These are phyloP conservation scores for Podaxis mareebaensis DNA, from an alignment of 768 basidiomycete species.

Conservation along the genomic window DNA sequence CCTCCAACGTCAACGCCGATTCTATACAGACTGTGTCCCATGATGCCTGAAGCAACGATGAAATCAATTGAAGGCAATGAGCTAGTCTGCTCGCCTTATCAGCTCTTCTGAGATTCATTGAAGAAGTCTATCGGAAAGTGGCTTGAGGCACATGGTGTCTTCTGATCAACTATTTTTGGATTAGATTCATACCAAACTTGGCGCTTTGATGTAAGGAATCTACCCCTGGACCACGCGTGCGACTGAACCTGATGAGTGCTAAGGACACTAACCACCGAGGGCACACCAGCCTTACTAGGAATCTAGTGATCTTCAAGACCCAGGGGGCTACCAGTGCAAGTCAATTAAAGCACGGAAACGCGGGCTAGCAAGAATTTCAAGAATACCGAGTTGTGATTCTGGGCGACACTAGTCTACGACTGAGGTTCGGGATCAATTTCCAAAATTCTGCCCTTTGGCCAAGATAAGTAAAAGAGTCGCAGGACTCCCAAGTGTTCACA, in stretches of 20 bases:
- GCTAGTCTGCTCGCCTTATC: neutral
- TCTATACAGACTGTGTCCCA: slow-evolving; percentile 21
- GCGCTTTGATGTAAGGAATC: neutral
- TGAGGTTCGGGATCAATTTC: neutral
- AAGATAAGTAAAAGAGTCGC: neutral
- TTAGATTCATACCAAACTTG: neutral
- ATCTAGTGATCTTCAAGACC: too few species aligned
- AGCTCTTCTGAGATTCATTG: neutral
- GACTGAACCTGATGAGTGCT: too few species aligned
- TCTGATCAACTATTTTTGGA: neutral
- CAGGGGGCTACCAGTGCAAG: too few species aligned
- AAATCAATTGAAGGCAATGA: neutral
- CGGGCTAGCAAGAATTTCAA: too few species aligned
- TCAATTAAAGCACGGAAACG: too few species aligned
- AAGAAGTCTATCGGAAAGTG: neutral
- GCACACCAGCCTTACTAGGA: too few species aligned
- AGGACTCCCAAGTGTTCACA: neutral
- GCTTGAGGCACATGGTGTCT: neutral
- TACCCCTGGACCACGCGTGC: neutral
- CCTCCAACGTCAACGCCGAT: slow-evolving; percentile 37
- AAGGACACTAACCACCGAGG: too few species aligned
- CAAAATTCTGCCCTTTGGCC: neutral
- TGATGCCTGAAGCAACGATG: neutral
- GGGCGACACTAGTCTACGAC: too few species aligned
- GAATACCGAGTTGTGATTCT: too few species aligned